These are phyloP conservation scores for Quercus suber DNA, from an alignment of 306 rosid species.

Conservation along the genomic window DNA sequence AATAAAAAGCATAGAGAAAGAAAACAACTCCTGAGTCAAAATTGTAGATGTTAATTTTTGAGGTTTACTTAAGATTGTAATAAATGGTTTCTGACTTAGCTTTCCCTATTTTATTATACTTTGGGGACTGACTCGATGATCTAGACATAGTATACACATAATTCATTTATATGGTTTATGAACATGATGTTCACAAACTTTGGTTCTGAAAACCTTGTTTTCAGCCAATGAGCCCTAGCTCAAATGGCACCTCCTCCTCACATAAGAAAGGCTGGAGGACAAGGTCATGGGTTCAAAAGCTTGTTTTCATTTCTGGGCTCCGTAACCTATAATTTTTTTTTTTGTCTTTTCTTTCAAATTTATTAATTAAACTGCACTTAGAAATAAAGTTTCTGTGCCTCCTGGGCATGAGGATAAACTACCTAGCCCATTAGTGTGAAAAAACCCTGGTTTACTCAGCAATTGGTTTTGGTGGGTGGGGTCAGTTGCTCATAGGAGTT, in stretches of 20 bases:
- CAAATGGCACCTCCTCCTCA: too few relatives aligned
- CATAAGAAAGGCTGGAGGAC: too few relatives aligned
- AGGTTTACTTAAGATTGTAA: not conserved
- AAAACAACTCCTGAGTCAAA: not conserved
- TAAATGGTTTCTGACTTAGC: slow-evolving; percentile 15
- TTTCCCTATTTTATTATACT: not conserved
- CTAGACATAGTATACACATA: slow-evolving; percentile 13
- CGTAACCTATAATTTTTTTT: not conserved
- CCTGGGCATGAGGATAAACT: too few relatives aligned
- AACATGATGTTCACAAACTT: slow-evolving; percentile 19
- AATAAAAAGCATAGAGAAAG: not conserved
- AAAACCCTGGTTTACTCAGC: too few relatives aligned
- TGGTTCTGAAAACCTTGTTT: not conserved
- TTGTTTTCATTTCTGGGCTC: slow-evolving; percentile 1
- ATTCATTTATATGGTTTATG: not conserved
- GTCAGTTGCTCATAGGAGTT: too few relatives aligned
- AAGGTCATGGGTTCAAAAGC: not conserved
- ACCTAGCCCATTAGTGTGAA: too few relatives aligned
- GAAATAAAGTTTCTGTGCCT: not conserved
- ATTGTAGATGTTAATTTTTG: not conserved
- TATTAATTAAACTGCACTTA: not conserved
- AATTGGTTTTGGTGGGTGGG: too few relatives aligned
- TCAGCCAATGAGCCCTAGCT: too few relatives aligned
- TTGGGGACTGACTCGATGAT: slow-evolving; percentile 16
- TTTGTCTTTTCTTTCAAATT: not conserved